A percentile compares a stretch with the other conserved stretches of the same genome.
These are phyloP conservation scores for Phtheirospermum japonicum DNA, from an alignment of 257 asterid genomes.

Conservation along the genomic window DNA sequence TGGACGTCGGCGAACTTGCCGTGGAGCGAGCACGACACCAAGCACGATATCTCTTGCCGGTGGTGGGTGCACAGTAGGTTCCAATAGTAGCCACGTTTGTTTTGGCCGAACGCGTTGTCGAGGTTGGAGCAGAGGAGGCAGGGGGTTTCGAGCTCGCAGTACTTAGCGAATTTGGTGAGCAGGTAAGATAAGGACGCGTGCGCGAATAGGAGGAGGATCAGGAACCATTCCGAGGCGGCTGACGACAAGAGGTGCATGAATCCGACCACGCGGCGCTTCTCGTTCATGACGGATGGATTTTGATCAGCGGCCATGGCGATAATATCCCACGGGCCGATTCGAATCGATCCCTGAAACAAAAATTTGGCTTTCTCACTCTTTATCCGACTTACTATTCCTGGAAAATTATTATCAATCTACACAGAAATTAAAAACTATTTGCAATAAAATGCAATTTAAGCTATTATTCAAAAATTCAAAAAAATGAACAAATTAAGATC, in stretches of 20 bases:
- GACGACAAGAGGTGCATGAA: slow-evolving; percentile 61
- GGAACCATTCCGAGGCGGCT: slow-evolving; percentile 88
- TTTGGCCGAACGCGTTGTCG: slow-evolving; percentile 31
- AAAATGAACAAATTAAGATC: too few relatives aligned
- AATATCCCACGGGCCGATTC: background rate
- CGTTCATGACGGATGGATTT: too few relatives aligned
- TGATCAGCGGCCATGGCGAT: slow-evolving; percentile 53
- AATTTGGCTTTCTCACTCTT: too few relatives aligned
- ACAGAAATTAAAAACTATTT: too few relatives aligned
- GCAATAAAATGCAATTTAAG: too few relatives aligned
- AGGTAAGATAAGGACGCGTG: slow-evolving; percentile 59
- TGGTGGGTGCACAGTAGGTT: slow-evolving; percentile 54
- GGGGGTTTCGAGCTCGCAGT: slow-evolving; percentile 60
- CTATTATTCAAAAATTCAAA: too few relatives aligned
- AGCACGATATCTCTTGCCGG: slow-evolving; percentile 65
- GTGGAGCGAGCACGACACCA: slow-evolving; percentile 58
- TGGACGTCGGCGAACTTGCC: slow-evolving; percentile 53
- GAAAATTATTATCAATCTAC: too few relatives aligned
- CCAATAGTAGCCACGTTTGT: slow-evolving; percentile 13
- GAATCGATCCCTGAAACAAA: background rate
- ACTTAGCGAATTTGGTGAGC: slow-evolving; percentile 53
- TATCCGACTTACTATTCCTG: too few relatives aligned
- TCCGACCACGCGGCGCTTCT: slow-evolving; percentile 34
- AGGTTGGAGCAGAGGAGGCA: slow-evolving; percentile 72
- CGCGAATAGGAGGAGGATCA: slow-evolving; percentile 60